A percentile compares a stretch with the other conserved stretches of the same genome.
Evolutionary conservation across 768 basidiomycete species (phyloP).

Genomic region (Dioszegia crocea): DNA sequence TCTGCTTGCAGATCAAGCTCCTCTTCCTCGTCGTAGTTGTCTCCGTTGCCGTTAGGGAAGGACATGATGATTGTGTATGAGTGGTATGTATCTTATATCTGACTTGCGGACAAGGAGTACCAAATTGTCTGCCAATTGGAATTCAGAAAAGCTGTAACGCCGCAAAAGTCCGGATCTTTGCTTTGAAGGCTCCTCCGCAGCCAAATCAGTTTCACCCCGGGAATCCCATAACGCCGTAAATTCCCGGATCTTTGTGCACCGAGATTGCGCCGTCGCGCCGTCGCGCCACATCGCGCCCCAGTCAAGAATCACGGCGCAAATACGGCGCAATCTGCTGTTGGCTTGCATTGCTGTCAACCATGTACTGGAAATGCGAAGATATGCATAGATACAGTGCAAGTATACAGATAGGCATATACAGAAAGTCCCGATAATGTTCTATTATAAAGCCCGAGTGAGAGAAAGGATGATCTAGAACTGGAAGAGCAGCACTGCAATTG

Average conservation of each 20-base stretch:
- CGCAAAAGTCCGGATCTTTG: background rate
- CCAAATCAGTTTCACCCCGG: background rate
- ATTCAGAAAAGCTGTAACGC: background rate
- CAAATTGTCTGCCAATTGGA: too few species aligned
- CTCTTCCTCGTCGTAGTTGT: conserved; percentile 34
- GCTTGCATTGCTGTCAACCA: too few species aligned
- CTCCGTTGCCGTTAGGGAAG: conserved; percentile 8
- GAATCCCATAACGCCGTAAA: background rate
- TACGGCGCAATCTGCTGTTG: background rate
- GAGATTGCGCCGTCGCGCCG: background rate
- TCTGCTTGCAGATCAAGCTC: conserved; percentile 38
- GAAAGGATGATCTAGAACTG: conserved; percentile 24
- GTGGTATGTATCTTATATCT: too few species aligned
- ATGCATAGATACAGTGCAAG: background rate
- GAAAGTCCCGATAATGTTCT: background rate
- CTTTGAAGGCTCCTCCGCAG: too few species aligned
- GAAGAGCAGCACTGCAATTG: conserved; percentile 35
- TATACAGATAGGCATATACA: background rate
- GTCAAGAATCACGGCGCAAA: too few species aligned
- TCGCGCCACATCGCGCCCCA: too few species aligned
- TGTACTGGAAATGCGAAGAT: too few species aligned
- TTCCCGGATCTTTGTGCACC: background rate
- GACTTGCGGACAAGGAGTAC: too few species aligned
- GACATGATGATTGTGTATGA: background rate
- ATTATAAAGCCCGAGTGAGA: background rate